These are phyloP conservation scores for Pythium oligandrum DNA, from an alignment of 352 stramenopile genomes.

Conservation along the genomic window DNA sequence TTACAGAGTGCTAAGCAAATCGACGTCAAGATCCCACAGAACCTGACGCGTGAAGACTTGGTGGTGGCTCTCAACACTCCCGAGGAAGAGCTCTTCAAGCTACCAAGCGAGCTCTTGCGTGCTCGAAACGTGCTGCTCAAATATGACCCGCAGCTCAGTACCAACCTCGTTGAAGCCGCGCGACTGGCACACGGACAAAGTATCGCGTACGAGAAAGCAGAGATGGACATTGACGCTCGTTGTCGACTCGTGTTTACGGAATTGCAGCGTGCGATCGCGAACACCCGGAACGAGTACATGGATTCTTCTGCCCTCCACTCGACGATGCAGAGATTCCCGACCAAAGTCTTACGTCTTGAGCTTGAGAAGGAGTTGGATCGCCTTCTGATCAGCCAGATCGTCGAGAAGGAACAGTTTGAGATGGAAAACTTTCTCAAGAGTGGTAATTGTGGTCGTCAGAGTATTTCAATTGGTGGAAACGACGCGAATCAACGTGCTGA, in stretches of 20 bases:
- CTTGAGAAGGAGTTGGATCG: conserved; percentile 91
- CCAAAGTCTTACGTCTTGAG: conserved; percentile 83
- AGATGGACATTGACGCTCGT: conserved; percentile 82
- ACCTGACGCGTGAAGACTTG: conserved; percentile 56
- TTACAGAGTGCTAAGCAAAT: neutral
- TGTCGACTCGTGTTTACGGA: conserved; percentile 88
- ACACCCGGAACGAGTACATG: conserved; percentile 85
- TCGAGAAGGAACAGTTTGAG: conserved; percentile 61
- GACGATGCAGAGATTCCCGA: conserved; percentile 87
- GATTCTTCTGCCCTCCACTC: conserved; percentile 88
- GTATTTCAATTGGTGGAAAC: neutral
- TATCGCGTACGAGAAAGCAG: conserved; percentile 31
- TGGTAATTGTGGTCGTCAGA: neutral
- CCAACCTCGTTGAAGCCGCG: conserved; percentile 43
- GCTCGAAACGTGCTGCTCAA: conserved; percentile 59
- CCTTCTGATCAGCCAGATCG: conserved; percentile 84
- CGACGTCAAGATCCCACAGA: conserved; percentile 24
- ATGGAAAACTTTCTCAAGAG: conserved; percentile 38
- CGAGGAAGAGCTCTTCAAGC: conserved; percentile 71
- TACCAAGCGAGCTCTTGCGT: conserved; percentile 49
- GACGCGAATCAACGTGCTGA: neutral
- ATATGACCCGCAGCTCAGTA: conserved; percentile 48
- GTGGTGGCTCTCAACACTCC: conserved; percentile 51
- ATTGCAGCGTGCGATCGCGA: conserved; percentile 84
- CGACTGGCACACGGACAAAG: conserved; percentile 30